A percentile compares a stretch with the other conserved stretches of the same genome.
phyloP scores from a whole-genome alignment of 495 filamentous ascomycete species.

The Aspergillus panamensis region DNA sequence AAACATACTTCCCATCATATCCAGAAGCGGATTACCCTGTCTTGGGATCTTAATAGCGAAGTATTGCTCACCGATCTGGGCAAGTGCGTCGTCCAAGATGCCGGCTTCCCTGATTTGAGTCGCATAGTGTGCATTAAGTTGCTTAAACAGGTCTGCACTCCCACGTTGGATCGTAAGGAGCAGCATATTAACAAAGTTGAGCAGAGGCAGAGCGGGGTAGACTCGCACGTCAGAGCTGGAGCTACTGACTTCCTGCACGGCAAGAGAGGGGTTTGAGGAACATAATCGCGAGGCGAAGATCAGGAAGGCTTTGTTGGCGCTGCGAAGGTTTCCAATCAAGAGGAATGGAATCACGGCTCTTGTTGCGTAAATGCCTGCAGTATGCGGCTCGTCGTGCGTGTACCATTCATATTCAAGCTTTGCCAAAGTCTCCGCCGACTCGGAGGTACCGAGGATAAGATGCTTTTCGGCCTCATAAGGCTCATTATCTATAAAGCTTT shows the following conservation, averaged over 20 bases:
- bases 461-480: slow-evolving; percentile 91
- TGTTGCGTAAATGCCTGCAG: slow-evolving; percentile 83
- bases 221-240: slow-evolving; percentile 70
- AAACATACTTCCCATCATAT: slow-evolving; percentile 97
- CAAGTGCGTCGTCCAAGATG: slow-evolving; percentile 79
- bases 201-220: slow-evolving; percentile 77
- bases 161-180: slow-evolving; percentile 81
- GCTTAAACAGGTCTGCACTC: slow-evolving; percentile 72
- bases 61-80: slow-evolving; percentile 91
- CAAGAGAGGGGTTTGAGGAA: slow-evolving; percentile 63
- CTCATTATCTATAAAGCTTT: slow-evolving; percentile 60
- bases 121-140: slow-evolving; percentile 77
- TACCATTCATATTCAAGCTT: slow-evolving; percentile 93
- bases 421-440: slow-evolving; percentile 75
- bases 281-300: slow-evolving; percentile 73
- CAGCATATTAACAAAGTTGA: slow-evolving; percentile 88
- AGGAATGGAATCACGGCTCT: slow-evolving; percentile 91
- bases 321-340: slow-evolving; percentile 82
- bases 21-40: slow-evolving; percentile 84
- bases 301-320: slow-evolving; percentile 75
- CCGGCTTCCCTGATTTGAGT: slow-evolving; percentile 68
- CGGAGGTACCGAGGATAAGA: slow-evolving; percentile 82
- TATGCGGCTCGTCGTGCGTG: slow-evolving; percentile 78
- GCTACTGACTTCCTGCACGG: slow-evolving; percentile 77
- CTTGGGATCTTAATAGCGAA: slow-evolving; percentile 89